Evolutionary conservation across 306 rosid species (phyloP).

Genomic region (Quercus berberidifolia): DNA sequence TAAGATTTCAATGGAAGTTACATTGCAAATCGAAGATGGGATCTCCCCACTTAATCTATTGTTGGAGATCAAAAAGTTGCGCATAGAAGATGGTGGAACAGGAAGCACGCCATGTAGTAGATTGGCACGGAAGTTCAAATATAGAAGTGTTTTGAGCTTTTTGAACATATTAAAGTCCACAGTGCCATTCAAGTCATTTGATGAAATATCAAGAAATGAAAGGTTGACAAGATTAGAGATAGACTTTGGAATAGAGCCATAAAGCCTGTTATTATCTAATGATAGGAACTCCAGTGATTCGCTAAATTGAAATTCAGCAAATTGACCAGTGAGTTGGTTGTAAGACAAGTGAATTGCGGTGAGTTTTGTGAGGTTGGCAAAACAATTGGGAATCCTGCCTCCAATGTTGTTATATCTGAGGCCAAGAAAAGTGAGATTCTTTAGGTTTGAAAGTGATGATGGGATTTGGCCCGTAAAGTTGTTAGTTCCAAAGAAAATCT

Average conservation of each 20-base stretch:
- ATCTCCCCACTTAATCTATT: constrained; percentile 26
- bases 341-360: too few relatives aligned
- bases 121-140: too few relatives aligned
- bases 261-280: neutral
- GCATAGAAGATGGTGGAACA: neutral
- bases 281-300: neutral
- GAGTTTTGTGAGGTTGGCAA: too few relatives aligned
- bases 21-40: constrained; percentile 3
- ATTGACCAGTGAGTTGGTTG: neutral
- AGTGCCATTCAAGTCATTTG: constrained; percentile 10
- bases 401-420: neutral
- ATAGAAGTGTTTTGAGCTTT: neutral
- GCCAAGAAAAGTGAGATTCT: neutral
- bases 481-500: neutral
- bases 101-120: constrained; percentile 27
- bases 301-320: too few relatives aligned
- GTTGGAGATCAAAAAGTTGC: constrained; percentile 3
- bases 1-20: neutral
- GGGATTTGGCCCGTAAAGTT: constrained; percentile 16
- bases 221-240: constrained; percentile 13
- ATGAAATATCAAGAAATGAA: rapidly evolving
- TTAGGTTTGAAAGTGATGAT: neutral
- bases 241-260: neutral
- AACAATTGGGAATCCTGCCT: too few relatives aligned
- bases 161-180: neutral